Percentiles rank a stretch among this genome's conserved stretches.
Evolutionary conservation across 2,329 filamentous ascomycete species (phyloP).

Genomic region (Lachnellula suecica): DNA sequence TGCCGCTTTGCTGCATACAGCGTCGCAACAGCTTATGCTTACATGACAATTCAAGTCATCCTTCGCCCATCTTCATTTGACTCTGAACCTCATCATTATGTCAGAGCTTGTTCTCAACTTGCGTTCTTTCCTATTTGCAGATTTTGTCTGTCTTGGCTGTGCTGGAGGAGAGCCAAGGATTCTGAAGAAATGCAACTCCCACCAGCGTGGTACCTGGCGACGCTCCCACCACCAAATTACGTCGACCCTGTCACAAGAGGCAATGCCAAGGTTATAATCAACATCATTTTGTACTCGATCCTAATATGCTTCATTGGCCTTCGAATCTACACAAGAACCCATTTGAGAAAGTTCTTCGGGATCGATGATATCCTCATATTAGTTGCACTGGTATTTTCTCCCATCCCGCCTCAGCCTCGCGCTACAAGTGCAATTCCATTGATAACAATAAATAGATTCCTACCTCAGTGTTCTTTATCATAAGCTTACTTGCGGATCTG

Average conservation of each 20-base stretch:
- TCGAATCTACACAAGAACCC: constrained; percentile 45
- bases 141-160: neutral
- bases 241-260: constrained; percentile 44
- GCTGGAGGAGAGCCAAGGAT: neutral
- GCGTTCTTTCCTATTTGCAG: too few relatives aligned
- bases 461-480: constrained; percentile 37
- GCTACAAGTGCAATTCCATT: neutral
- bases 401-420: neutral
- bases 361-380: constrained; percentile 46
- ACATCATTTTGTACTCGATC: constrained; percentile 39
- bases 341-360: constrained; percentile 44
- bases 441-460: constrained; percentile 25
- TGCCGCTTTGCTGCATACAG: too few relatives aligned
- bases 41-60: too few relatives aligned
- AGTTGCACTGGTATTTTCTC: constrained; percentile 35
- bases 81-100: too few relatives aligned
- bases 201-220: constrained; percentile 13
- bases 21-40: too few relatives aligned
- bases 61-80: too few relatives aligned
- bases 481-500: constrained; percentile 36
- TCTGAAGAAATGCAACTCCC: constrained; percentile 21
- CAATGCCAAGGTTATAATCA: constrained; percentile 41
- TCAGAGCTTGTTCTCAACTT: too few relatives aligned
- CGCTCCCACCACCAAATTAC: constrained; percentile 44
- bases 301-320: constrained; percentile 41